phyloP scores from a whole-genome alignment of 73 alveolate species.

The Paraurostyla sp. region DNA sequence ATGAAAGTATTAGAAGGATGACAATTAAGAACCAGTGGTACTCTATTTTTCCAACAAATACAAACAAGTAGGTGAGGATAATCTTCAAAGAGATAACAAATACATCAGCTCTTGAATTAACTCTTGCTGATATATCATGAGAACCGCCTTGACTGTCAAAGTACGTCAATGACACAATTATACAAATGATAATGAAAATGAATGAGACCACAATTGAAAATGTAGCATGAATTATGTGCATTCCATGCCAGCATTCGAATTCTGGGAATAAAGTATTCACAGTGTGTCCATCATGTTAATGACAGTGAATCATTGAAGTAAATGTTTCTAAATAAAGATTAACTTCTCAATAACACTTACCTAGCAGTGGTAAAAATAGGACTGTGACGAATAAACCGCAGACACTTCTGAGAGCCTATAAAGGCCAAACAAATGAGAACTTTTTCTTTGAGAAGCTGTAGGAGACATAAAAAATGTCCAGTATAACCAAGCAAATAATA shows the following conservation, averaged over 20 bases:
- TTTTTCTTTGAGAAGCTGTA: slow-evolving; percentile 72
- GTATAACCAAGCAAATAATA: slow-evolving; percentile 65
- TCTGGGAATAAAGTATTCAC: slow-evolving; percentile 32
- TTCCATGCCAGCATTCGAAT: slow-evolving; percentile 56
- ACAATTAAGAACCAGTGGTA: slow-evolving; percentile 14
- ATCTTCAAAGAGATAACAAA: slow-evolving; percentile 32
- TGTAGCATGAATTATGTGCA: slow-evolving; percentile 71
- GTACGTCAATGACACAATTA: slow-evolving; percentile 64
- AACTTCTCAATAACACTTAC: neutral
- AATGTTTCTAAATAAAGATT: slow-evolving; percentile 48
- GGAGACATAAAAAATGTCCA: slow-evolving; percentile 77
- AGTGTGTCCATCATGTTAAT: neutral
- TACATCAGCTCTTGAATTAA: slow-evolving; percentile 64
- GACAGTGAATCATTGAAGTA: slow-evolving; percentile 59
- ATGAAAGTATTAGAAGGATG: neutral
- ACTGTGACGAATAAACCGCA: slow-evolving; percentile 78
- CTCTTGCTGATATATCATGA: slow-evolving; percentile 73
- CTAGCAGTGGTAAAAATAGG: slow-evolving; percentile 74
- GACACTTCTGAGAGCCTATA: slow-evolving; percentile 69
- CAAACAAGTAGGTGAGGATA: slow-evolving; percentile 18
- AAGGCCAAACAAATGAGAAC: slow-evolving; percentile 78
- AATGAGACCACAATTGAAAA: slow-evolving; percentile 64
- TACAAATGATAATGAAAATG: slow-evolving; percentile 53
- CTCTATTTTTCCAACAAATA: neutral
- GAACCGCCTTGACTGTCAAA: slow-evolving; percentile 54